Evolutionary conservation across 371 early-diverging fungal species (phyloP), one percentile per base, ranked within the genome.

Genomic region (Mortierella sp.): DNA sequence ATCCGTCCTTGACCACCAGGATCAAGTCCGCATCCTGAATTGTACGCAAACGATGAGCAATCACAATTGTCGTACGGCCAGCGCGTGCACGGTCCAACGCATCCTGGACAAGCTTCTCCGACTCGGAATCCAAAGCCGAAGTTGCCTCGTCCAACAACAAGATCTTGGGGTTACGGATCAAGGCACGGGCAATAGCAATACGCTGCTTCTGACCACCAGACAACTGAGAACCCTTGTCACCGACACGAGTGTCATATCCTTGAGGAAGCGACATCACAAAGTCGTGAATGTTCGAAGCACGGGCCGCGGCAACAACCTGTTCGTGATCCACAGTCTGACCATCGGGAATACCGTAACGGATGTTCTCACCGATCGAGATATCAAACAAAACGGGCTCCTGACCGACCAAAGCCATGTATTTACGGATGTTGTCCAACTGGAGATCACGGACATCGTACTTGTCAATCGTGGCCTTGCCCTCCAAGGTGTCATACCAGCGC

Each of bases 91-190:
- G 84, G 70, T 95, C 93, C 46, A 99, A 82, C 0, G 96, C 97
- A 46, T 88, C 87, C 74, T 98, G 96, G 9, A 99, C 95, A n/a
- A 94, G 81, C 65, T 89, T 90, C 83, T 99, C 99, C 37, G 92
- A 91, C 75, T 94, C 91, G 21, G 92, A 90, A 81, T 98, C 98
- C 59, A 98, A 81, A 0, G 97, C 97, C 6, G 94, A 92, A 1
- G 99, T 99, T 0, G 99, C 97, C 80, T 99, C 99, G 73, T 99
- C 99, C 44, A 99, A 81, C 25, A 99, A 79, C 55, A 98, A 83
- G 15, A 98, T 91, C 60, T 82, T 86, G 43, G 96, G 96, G 68
- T 96, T 88, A 60, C 93, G 90, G 72, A 98, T 88, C 64, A 90
- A 61, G 2, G 90, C 90, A 75, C 94, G 85, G 23, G 92, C 89